Base-by-base conservation (phyloP, 805 yeast genomes). In the Pichia nakasei region DNA sequence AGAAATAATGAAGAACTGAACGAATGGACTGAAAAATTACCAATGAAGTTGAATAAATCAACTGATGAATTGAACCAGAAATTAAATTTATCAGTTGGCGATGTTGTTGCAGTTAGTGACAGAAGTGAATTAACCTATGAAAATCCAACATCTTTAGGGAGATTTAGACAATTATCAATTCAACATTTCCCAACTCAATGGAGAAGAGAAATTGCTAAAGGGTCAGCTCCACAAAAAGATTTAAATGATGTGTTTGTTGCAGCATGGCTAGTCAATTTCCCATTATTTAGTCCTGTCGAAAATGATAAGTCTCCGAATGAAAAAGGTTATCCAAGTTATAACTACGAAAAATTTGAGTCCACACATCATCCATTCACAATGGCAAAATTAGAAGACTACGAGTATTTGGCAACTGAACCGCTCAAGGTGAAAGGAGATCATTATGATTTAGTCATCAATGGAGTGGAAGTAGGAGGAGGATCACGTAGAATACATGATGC, bases 341-440 rank as follows among this genome's bases (percentile, higher is more conserved):
- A 77, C 54, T 58, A 49, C 33, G 43, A 53, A 1, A 53, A 58
- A 9, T 70, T 69, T 39, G 78, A 73, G 34, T 76, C 97, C 0
- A 89, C 97, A 0, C 99, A 93, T 58, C 99, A 93, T 59, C 99
- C 99, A 5, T 93, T 93, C 65, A 93, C 99, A 0, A 93, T 93
- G 97, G 84, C 82, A 1, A 72, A 80, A 32, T 57, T 77, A 0
- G 78, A 75, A 13, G 96, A 87, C 57, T 82, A 82, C 52, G 74
- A 74, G 1, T 59, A 65, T 7, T 65, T 88, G 6, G 70, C 57
- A 7, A 51, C 67, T 0, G 68, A 70, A 18, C 94, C 94, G 5
- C 61, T 85, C 22, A 59, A 65, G 34, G 87, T 82, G 2, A 70
- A 76, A 33, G 98, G 97, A 11, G 94, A 85, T 55, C 98, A 93